A percentile compares a stretch with the other conserved stretches of the same genome.
Conservation (phyloP, 768 basidiomycete species). For the Pholiota microspora region DNA sequence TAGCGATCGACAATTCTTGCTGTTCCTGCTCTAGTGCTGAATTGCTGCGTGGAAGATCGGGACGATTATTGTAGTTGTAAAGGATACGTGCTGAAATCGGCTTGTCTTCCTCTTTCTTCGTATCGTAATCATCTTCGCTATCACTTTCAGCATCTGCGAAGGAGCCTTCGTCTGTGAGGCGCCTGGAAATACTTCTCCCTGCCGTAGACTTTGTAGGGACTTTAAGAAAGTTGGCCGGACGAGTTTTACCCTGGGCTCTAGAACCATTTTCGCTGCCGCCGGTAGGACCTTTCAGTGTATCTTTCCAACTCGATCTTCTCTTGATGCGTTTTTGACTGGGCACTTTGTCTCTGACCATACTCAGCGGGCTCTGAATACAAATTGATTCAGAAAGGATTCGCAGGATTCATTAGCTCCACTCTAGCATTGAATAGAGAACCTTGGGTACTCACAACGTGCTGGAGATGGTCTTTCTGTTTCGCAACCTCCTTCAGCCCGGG, state of each 20-base stretch:
- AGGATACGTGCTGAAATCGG: conserved; percentile 74
- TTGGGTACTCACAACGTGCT: conserved; percentile 60
- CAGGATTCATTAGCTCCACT: conserved; percentile 5
- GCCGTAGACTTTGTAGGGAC: conserved; percentile 22
- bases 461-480: conserved; percentile 84
- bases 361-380: conserved; percentile 69
- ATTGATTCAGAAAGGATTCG: too few species aligned
- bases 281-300: conserved; percentile 48
- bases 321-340: conserved; percentile 46
- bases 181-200: conserved; percentile 15
- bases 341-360: conserved; percentile 80
- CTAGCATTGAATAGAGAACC: background rate
- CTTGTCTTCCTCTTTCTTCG: conserved; percentile 66
- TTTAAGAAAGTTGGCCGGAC: conserved; percentile 27
- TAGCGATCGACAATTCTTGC: conserved; percentile 47
- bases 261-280: conserved; percentile 36
- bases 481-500: conserved; percentile 68
- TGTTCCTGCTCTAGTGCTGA: conserved; percentile 49
- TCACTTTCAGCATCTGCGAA: conserved; percentile 58
- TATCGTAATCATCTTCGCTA: conserved; percentile 44
- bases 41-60: conserved; percentile 29
- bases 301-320: conserved; percentile 59
- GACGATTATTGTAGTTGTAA: conserved; percentile 41
- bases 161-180: conserved; percentile 45
- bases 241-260: conserved; percentile 11